These are phyloP conservation scores for Eugenia klotzschiana DNA, from an alignment of 441 rosid genomes.

Conservation along the genomic window DNA sequence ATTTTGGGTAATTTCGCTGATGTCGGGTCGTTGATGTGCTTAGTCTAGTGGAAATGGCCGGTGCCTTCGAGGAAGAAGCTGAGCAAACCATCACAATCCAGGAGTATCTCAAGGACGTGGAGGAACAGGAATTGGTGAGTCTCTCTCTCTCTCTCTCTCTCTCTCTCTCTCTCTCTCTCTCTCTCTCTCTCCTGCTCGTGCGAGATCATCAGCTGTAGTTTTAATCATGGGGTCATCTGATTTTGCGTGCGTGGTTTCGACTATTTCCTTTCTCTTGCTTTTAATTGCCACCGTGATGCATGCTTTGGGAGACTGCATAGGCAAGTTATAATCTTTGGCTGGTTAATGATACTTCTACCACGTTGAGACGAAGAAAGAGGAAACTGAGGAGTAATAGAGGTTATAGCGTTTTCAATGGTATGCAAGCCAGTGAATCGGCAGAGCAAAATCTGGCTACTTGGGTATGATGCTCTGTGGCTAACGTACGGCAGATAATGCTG, in stretches of 20 bases:
- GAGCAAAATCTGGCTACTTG: background rate
- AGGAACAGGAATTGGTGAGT: slow-evolving; percentile 64
- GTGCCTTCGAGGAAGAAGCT: slow-evolving; percentile 30
- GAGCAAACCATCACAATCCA: slow-evolving; percentile 51
- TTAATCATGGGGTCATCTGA: background rate
- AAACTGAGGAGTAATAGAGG: background rate
- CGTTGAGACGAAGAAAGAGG: background rate
- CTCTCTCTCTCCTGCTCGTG: background rate
- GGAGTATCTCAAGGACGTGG: slow-evolving; percentile 58
- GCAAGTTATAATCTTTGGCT: background rate
- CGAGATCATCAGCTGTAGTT: background rate
- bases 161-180: background rate
- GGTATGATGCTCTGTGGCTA: background rate
- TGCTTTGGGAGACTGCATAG: background rate
- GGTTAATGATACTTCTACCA: background rate
- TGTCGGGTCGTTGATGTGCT: background rate
- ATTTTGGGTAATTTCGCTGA: background rate
- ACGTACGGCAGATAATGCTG: background rate
- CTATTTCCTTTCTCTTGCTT: background rate
- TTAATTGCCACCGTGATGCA: background rate
- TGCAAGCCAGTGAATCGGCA: background rate
- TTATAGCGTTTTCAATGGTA: background rate
- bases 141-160: background rate
- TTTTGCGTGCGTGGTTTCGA: background rate
- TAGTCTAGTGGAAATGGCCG: slow-evolving; percentile 18